These are phyloP conservation scores for Botrytis elliptica DNA, from an alignment of 2,329 filamentous ascomycete species.

Conservation along the genomic window DNA sequence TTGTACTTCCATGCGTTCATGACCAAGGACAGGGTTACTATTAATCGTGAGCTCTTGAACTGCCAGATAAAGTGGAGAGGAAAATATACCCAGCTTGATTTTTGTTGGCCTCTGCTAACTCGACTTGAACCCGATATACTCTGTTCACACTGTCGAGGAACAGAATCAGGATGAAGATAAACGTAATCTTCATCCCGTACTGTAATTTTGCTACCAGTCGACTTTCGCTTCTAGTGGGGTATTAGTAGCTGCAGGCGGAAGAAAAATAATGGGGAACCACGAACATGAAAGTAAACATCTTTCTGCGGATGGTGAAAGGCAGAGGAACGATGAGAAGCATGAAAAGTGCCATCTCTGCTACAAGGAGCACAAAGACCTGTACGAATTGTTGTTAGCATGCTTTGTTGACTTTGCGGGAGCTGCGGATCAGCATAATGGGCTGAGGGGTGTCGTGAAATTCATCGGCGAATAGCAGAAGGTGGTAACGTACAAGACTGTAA, in stretches of 20 bases:
- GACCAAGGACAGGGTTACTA: constrained; percentile 72
- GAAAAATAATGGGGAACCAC: constrained; percentile 59
- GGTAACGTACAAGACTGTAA: constrained; percentile 48
- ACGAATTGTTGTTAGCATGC: constrained; percentile 15
- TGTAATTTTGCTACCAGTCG: constrained; percentile 81
- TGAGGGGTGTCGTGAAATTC: not conserved
- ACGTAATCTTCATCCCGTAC: constrained; percentile 98
- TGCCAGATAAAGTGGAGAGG: not conserved
- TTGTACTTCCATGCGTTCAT: constrained; percentile 96
- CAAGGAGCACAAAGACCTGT: constrained; percentile 79
- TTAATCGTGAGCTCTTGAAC: constrained; percentile 34
- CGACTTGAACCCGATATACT: constrained; percentile 93
- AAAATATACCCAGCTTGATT: constrained; percentile 42
- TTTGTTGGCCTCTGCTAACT: constrained; percentile 73
- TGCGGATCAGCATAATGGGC: not conserved
- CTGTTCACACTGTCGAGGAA: constrained; percentile 96
- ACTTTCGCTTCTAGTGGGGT: constrained; percentile 35
- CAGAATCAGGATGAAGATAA: constrained; percentile 97
- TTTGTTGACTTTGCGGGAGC: constrained; percentile 23
- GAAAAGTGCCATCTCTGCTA: constrained; percentile 81
- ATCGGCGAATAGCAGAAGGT: not conserved
- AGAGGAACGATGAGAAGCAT: constrained; percentile 80
- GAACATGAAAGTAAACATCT: constrained; percentile 71
- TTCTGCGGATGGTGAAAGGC: constrained; percentile 63
- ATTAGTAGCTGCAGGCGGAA: constrained; percentile 24